Base-by-base conservation (phyloP, 225 moss, liverwort and hornwort species). In the Takakia lepidozioides region DNA sequence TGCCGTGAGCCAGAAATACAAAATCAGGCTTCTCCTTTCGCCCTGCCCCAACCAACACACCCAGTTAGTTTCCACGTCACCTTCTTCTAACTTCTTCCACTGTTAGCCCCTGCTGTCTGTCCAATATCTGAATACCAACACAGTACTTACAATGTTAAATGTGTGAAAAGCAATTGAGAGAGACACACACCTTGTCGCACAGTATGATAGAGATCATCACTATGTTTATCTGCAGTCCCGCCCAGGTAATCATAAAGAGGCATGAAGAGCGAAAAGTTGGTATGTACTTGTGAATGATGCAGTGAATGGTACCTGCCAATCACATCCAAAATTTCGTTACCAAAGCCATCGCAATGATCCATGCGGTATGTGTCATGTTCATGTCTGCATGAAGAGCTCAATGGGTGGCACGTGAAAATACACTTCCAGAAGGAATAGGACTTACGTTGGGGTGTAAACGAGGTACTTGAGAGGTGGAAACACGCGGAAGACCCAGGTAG, bases 241-340 rank as follows among this genome's bases (percentile, higher is more conserved):
- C 95, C 95, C 0, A 95, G 54, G 61, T 95, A 82, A 51, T 95
- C 95, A 19, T 95, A 95, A 16, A 95, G 8, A 0, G 95, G 95
- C 95, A 95, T 90, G 66, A 95, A 95, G 0, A 95, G 82, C 0
- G 81, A 74, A 15, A 89, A 95, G 29, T 95, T 95, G 0, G 95
- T 89, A 22, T 89, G 89, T 11, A 89, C 89, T 4, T 87, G 89
- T 4, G 95, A 86, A 27, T 95, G 95, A 27, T 95, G 95, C 44
- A 95, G 57, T 2, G 95, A 95, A 39, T 95, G 95, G 56, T 74
- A 95, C 51, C 95, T 95, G 74, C 41, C 22, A 25, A 16, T 25
- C 19, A 11, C 8, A 32, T 25, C 17, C 29, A 29, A 9, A 2
- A 38, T 17, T n/a, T n/a, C n/a, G n/a, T n/a, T n/a, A n/a, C n/a